phyloP scores from a whole-genome alignment of 306 rosid genomes.

The Begonia peltatifolia region DNA sequence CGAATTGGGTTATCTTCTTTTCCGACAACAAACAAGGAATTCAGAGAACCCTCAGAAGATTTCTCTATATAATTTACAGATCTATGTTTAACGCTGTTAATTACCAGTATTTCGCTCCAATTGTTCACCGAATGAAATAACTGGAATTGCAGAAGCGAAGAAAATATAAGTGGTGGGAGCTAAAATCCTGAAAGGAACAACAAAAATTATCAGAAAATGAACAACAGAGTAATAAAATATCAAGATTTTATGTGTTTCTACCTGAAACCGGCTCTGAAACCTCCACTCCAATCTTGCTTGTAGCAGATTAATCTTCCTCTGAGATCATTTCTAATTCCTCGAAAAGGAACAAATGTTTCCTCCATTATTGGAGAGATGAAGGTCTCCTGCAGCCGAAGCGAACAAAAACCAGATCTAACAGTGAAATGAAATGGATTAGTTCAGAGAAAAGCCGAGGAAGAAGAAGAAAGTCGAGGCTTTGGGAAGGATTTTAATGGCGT shows the following conservation, averaged over 20 bases:
- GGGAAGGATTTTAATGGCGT: constrained; percentile 1
- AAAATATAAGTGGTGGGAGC: constrained; percentile 75
- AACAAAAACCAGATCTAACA: neutral
- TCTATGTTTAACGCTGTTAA: neutral
- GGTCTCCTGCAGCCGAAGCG: neutral
- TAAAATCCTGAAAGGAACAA: constrained; percentile 30
- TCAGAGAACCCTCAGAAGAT: too few species aligned
- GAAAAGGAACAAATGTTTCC: constrained; percentile 59
- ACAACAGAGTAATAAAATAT: constrained; percentile 6
- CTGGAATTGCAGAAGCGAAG: constrained; percentile 64
- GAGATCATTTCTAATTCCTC: constrained; percentile 59
- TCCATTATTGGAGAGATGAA: constrained; percentile 23
- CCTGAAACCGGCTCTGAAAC: constrained; percentile 60
- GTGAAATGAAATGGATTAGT: constrained; percentile 15
- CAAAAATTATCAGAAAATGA: neutral
- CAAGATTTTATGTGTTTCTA: constrained; percentile 1
- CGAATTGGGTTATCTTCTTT: neutral
- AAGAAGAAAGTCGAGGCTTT: constrained; percentile 9
- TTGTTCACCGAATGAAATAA: constrained; percentile 65
- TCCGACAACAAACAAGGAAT: neutral
- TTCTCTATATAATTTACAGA: neutral
- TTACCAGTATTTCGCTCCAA: constrained; percentile 50
- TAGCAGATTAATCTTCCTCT: constrained; percentile 54
- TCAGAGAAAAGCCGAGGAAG: constrained; percentile 12
- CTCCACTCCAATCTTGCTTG: constrained; percentile 61